Percentiles rank a stretch among this genome's conserved stretches.
Conservation (phyloP, 768 basidiomycete species). For the Tremella fuciformis region DNA sequence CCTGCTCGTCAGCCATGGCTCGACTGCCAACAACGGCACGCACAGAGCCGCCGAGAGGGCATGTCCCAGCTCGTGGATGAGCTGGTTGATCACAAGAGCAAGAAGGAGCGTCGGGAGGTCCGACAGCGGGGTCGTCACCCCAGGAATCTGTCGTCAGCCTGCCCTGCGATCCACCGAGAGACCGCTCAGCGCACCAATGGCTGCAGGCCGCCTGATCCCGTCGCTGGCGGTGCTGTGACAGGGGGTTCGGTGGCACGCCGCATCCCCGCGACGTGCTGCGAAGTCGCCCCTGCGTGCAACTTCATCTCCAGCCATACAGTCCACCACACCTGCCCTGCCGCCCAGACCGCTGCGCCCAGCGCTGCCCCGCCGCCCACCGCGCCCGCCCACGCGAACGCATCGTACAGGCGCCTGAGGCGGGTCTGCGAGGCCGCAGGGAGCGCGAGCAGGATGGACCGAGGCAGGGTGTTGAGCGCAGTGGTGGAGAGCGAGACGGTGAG, state of each 20-base stretch:
- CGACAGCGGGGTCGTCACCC: conserved; percentile 70
- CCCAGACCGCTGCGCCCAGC: conserved; percentile 23
- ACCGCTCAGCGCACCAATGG: conserved; percentile 27
- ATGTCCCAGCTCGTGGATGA: conserved; percentile 79
- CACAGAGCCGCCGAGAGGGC: conserved; percentile 72
- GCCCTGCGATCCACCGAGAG: background rate
- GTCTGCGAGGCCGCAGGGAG: background rate
- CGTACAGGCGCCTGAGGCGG: conserved; percentile 23
- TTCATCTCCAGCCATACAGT: conserved; percentile 33
- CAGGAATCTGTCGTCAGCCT: conserved; percentile 63
- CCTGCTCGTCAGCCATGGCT: conserved; percentile 52
- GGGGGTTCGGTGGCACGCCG: background rate
- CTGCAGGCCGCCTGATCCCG: conserved; percentile 23
- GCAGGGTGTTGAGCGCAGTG: conserved; percentile 24
- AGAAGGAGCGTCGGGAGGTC: conserved; percentile 67
- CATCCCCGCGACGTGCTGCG: conserved; percentile 8
- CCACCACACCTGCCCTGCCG: conserved; percentile 29
- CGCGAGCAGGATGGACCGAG: conserved; percentile 16
- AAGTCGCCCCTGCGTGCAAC: conserved; percentile 26
- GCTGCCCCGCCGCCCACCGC: conserved; percentile 16
- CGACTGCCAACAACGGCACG: conserved; percentile 39
- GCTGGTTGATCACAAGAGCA: conserved; percentile 63
- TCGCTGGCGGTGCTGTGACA: background rate
- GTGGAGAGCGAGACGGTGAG: conserved; percentile 27
- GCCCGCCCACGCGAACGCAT: conserved; percentile 20